These are phyloP conservation scores for Penstemon eatonii DNA, from an alignment of 257 asterid genomes.

Conservation along the genomic window DNA sequence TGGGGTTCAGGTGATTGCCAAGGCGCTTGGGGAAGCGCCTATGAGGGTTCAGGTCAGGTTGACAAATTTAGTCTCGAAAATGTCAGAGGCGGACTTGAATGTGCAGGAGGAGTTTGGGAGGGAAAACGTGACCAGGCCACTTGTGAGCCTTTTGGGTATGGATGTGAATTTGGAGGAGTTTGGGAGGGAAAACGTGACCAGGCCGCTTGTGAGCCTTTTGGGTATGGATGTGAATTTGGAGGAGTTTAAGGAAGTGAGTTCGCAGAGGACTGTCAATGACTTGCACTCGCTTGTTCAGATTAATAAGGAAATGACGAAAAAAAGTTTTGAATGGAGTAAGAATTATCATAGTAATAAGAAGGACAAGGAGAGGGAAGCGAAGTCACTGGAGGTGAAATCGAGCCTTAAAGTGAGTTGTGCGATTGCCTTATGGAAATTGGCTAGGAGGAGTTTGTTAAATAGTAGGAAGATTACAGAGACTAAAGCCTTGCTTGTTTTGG, in stretches of 20 bases:
- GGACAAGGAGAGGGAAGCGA: slow-evolving; percentile 41
- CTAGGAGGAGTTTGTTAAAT: slow-evolving; percentile 44
- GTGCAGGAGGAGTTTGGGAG: slow-evolving; percentile 62
- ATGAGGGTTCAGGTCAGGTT: slow-evolving; percentile 36
- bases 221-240: slow-evolving; percentile 46
- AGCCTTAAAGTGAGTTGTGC: slow-evolving; percentile 51
- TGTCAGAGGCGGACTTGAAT: slow-evolving; percentile 41
- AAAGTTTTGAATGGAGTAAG: slow-evolving; percentile 18
- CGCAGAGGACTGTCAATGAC: slow-evolving; percentile 20
- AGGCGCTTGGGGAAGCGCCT: slow-evolving; percentile 39
- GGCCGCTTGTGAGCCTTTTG: slow-evolving; percentile 49
- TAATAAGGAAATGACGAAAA: slow-evolving; percentile 34
- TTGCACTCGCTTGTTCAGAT: slow-evolving; percentile 45
- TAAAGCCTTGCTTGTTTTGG: slow-evolving; percentile 55
- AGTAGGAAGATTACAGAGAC: slow-evolving; percentile 54
- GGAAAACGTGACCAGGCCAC: slow-evolving; percentile 52
- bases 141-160: slow-evolving; percentile 48
- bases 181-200: slow-evolving; percentile 55
- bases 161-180: slow-evolving; percentile 54
- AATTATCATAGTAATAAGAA: slow-evolving; percentile 24
- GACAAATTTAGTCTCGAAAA: slow-evolving; percentile 43
- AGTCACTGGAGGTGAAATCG: slow-evolving; percentile 42
- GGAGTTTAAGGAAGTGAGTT: slow-evolving; percentile 34
- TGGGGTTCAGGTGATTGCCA: slow-evolving; percentile 44
- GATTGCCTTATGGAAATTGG: slow-evolving; percentile 46